These are phyloP conservation scores for Pseudocercospora pini-densiflorae DNA, from an alignment of 2,329 filamentous ascomycete species.

Conservation along the genomic window DNA sequence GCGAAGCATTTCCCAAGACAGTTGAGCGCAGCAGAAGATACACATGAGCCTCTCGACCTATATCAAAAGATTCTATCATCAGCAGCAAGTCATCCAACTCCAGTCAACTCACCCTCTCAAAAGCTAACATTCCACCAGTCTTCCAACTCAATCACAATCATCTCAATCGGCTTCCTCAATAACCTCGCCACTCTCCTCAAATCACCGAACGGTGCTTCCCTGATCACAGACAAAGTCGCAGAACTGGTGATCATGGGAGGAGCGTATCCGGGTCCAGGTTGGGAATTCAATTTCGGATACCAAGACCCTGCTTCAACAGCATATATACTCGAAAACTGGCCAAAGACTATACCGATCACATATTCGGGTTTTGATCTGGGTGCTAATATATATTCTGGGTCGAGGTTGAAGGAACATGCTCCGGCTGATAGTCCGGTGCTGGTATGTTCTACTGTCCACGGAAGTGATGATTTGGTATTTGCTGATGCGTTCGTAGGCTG, in stretches of 20 bases:
- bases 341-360: slow-evolving; percentile 41
- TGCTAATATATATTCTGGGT: slow-evolving; percentile 47
- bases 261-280: slow-evolving; percentile 50
- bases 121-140: not conserved
- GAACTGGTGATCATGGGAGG: slow-evolving; percentile 61
- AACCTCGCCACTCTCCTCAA: slow-evolving; percentile 53
- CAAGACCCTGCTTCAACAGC: slow-evolving; percentile 44
- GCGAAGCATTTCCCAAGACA: slow-evolving; percentile 20
- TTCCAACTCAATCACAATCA: slow-evolving; percentile 23
- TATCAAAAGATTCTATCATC: slow-evolving; percentile 19
- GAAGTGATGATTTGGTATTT: too few relatives aligned
- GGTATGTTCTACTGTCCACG: not conserved
- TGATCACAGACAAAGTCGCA: slow-evolving; percentile 52
- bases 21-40: slow-evolving; percentile 11
- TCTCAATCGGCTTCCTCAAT: slow-evolving; percentile 30
- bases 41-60: slow-evolving; percentile 21
- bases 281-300: slow-evolving; percentile 57
- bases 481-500: not conserved
- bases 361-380: slow-evolving; percentile 55
- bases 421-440: slow-evolving; percentile 19
- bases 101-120: not conserved
- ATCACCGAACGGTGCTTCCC: slow-evolving; percentile 48
- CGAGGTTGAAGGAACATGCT: slow-evolving; percentile 32
- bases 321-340: slow-evolving; percentile 55
- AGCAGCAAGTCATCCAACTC: not conserved